These are phyloP conservation scores for Monosporascus sp. DNA, from an alignment of 2,329 filamentous ascomycete species.

Conservation along the genomic window DNA sequence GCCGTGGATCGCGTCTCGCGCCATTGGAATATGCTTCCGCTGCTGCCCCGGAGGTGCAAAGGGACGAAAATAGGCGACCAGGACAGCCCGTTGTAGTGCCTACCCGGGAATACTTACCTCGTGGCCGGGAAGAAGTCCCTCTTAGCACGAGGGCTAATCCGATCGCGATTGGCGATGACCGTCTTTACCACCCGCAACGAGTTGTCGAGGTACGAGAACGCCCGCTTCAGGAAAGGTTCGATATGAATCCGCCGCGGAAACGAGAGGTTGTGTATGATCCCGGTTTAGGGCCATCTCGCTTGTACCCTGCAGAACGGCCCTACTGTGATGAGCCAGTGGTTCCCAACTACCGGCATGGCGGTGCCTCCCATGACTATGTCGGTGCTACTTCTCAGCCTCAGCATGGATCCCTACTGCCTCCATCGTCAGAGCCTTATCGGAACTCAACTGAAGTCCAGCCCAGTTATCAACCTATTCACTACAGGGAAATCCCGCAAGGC, in stretches of 20 bases:
- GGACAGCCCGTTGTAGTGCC: conserved; percentile 2
- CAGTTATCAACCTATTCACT: conserved; percentile 2
- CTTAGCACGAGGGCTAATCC: conserved; percentile 19
- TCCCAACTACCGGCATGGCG: conserved; percentile 5
- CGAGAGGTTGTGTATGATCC: not conserved
- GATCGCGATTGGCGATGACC: conserved; percentile 15
- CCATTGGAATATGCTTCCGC: conserved; percentile 13
- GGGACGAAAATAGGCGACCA: not conserved
- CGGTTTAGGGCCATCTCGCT: not conserved
- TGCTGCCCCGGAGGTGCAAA: not conserved
- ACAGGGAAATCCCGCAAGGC: conserved; percentile 9
- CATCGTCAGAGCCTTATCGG: conserved; percentile 2
- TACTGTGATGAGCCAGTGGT: not conserved
- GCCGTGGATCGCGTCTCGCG: conserved; percentile 10
- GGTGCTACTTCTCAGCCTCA: conserved; percentile 4
- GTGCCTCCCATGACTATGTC: conserved; percentile 1
- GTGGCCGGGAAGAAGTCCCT: not conserved
- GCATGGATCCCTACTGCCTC: conserved; percentile 6
- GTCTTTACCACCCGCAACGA: conserved; percentile 13
- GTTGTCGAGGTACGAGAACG: conserved; percentile 17
- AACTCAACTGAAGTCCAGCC: conserved; percentile 1
- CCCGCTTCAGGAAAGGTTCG: not conserved
- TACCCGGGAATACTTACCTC: conserved; percentile 5
- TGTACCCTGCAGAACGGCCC: not conserved
- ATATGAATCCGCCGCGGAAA: not conserved